Base-by-base conservation (phyloP, 345 rosid species). In the Arabidopsis thaliana region DNA sequence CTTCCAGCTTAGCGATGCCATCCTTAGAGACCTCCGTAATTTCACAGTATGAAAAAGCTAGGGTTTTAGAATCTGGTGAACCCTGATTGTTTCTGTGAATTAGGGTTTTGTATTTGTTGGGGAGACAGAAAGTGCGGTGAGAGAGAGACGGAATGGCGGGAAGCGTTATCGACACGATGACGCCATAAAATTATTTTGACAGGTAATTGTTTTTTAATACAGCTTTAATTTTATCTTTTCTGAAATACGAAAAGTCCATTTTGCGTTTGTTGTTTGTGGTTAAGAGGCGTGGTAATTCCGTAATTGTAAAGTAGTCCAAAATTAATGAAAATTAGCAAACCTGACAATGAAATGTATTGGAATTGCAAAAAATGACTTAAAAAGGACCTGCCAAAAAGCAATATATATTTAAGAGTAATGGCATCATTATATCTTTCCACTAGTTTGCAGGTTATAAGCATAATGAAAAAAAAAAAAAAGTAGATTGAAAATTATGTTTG, bases 1-100 rank as follows among this genome's bases (percentile, higher is more conserved):
- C 79, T 78, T 83, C 91, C 90, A 89, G 60, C 52, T 83, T 33
- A 92, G 78, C 65, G 79, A 79, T 11, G 70, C 79, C 97, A 92
- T 91, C 51, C 9, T 70, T 52, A 13, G n/a, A 63, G n/a, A 63
- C 2, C 25, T 2, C 38, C 2, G 3, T 36, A 70, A 64, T 61
- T 69, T 42, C 69, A 61, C 63, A 38, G 4, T 11, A 0, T 0
- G 7, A 23, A 67, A 33, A 12, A 16, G n/a, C 11, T 60, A 16
- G 9, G 52, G 33, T 36, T 61, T 61, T 7, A 13, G 53, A 42
- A 36, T 44, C 64, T 12, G 5, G 44, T 33, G 56, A 16, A 23
- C 44, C 33, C 41, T 51, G 48, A 32, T 40, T 59, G 1, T 50
- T 69, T 49, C 34, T 28, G 71, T 23, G 49, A 34, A 24, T 20